Base-by-base conservation (phyloP, 164 flowering plant species). In the Sextonia rubra region DNA sequence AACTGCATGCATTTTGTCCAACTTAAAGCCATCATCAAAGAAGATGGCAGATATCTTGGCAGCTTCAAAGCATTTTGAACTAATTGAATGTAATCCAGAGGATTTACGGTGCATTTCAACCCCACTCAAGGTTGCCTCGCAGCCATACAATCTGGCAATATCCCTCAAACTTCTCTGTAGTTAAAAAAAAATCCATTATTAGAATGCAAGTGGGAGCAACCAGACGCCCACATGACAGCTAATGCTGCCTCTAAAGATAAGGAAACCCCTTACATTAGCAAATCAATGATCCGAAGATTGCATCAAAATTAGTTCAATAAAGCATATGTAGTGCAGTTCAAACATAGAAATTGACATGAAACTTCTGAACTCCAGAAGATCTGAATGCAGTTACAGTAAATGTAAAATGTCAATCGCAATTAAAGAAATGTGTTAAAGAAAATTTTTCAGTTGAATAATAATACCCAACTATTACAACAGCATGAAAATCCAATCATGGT, bases 141-240 rank as follows among this genome's bases (percentile, higher is more conserved):
- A 88, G 49, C 88, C 94, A 85, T 95, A 95, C 12, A 95, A 81
- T 69, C 85, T 85, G 18, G 92, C 88, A 69, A 95, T 81, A 47
- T 95, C 95, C 80, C 84, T 88, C 80, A 92, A 61, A 74, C 91
- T 85, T 78, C 98, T 91, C 99, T 95, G 87, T 24, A 78, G 56
- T 71, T 29, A 7, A 72, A 26, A n/a, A 52, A 61, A 72, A 15
- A 49, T 18, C 18, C 7, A 25, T 25, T 18, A 55, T 69, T 55
- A 55, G 32, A 49, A 26, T 27, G 17, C 18, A 68, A 11, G 14
- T 68, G 30, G 3, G 37, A 44, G 22, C 11, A 37, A 25, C 9
- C 12, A 44, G 44, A 24, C 26, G 18, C 17, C 64, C 60, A 47
- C 60, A 20, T 69, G 24, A n/a, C n/a, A 27, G n/a, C 55, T 27